These are phyloP conservation scores for Candida insectalens DNA, from an alignment of 805 yeast genomes.

Conservation along the genomic window DNA sequence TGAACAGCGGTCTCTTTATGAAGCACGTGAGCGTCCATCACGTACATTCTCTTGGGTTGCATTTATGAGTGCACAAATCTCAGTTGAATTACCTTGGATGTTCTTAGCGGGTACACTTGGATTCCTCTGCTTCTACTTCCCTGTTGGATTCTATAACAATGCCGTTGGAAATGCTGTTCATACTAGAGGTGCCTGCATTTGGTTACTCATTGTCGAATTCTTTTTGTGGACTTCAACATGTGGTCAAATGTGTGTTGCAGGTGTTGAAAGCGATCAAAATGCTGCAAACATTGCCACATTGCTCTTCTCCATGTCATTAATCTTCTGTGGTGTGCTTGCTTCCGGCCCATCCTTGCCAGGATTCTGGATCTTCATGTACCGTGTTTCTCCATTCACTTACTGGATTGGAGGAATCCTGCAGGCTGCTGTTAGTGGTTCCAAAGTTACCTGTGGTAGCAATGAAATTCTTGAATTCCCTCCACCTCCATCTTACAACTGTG, in stretches of 20 bases:
- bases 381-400: conserved; percentile 59
- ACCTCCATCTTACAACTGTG: conserved; percentile 46
- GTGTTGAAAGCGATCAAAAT: conserved; percentile 42
- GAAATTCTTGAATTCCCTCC: conserved; percentile 41
- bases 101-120: conserved; percentile 47
- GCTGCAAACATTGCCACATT: conserved; percentile 51
- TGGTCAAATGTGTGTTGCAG: conserved; percentile 48
- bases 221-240: conserved; percentile 43
- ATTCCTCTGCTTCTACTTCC: conserved; percentile 56
- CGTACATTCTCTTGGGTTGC: conserved; percentile 57
- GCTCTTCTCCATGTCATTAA: conserved; percentile 47
- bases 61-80: conserved; percentile 48
- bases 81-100: conserved; percentile 58
- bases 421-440: conserved; percentile 39
- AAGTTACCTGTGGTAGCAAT: conserved; percentile 33
- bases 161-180: conserved; percentile 39
- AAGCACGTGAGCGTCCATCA: conserved; percentile 62
- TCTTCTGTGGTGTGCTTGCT: conserved; percentile 68
- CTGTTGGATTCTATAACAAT: conserved; percentile 52
- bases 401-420: conserved; percentile 43
- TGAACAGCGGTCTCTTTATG: conserved; percentile 51
- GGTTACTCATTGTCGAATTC: conserved; percentile 31
- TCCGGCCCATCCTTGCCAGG: conserved; percentile 32
- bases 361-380: conserved; percentile 68
- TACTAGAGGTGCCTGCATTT: conserved; percentile 40